These are phyloP conservation scores for Stachybotrys chartarum DNA, from an alignment of 2,329 filamentous ascomycete species.

Conservation along the genomic window DNA sequence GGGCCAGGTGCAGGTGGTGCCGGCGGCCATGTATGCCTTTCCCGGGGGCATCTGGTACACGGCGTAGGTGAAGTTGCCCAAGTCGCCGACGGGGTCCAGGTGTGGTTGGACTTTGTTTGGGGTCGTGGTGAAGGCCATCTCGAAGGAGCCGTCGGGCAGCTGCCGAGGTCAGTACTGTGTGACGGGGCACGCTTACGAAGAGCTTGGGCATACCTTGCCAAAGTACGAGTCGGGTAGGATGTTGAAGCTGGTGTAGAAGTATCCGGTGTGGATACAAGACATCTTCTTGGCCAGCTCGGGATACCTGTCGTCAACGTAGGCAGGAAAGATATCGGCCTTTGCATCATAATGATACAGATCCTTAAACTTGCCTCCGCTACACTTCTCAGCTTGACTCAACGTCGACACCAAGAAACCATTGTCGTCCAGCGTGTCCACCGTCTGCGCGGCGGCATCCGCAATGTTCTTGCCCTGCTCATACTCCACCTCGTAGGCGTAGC, in stretches of 20 bases:
- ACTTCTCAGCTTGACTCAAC: constrained; percentile 38
- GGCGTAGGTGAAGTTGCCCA: constrained; percentile 40
- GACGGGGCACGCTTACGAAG: background rate
- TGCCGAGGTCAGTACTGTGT: constrained; percentile 5
- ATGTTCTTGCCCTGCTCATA: constrained; percentile 46
- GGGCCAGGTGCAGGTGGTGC: constrained; percentile 36
- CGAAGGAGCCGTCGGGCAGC: constrained; percentile 31
- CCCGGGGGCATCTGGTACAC: constrained; percentile 42
- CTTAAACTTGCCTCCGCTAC: constrained; percentile 35
- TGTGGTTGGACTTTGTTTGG: constrained; percentile 33
- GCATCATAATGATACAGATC: constrained; percentile 42
- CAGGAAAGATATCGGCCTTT: background rate
- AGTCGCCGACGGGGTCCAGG: constrained; percentile 37
- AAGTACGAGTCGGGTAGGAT: constrained; percentile 40
- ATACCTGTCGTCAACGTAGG: constrained; percentile 14
- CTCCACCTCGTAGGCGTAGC: constrained; percentile 41
- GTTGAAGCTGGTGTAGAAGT: constrained; percentile 38
- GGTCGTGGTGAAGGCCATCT: constrained; percentile 39
- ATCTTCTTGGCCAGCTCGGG: constrained; percentile 39
- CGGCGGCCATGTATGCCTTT: constrained; percentile 40
- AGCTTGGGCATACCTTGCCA: constrained; percentile 26
- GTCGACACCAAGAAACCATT: constrained; percentile 46
- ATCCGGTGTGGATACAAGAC: constrained; percentile 44
- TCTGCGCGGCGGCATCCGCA: constrained; percentile 41
- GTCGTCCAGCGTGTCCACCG: constrained; percentile 29